Evolutionary conservation across 2,329 filamentous ascomycete genomes (phyloP), one percentile per base, ranked within the genome.

Genomic region (Rutstroemia sp.): DNA sequence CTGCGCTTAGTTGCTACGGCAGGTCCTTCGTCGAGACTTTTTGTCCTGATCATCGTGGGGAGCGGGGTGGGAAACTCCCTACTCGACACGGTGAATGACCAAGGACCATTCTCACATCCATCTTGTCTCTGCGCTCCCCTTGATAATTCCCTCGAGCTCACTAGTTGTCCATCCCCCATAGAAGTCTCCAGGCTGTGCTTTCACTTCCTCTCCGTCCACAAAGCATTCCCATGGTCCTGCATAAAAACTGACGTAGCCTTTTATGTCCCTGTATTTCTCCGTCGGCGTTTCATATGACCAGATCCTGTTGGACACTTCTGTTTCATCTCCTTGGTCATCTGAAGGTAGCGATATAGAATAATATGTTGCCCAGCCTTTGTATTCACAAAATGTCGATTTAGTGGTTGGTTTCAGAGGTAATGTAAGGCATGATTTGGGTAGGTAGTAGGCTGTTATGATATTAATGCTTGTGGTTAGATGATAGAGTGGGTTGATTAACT

Each of bases 141-240:
- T 78, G 30, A 77, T 71, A 37, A 66, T 74, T 30, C 80, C 78
- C 61, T 79, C 77, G 59, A 85, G 75, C 57, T 85, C 81, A 59
- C 75, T 77, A 49, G 80, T 84, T 59, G 81, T 78, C 81, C 82
- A 86, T 2, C 82, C 82, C 23, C 82, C 82, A 68, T 84, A 85
- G 61, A 83, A 85, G 62, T 85, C 81, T 7, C 80, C 80, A 16
- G 79, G 79, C 70, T 84, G 80, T 41, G 80, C 72, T 67, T 78
- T 72, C 19, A 83, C 82, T 64, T 74, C 74, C 67, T 85, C 81
- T 9, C 80, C 80, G 66, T 85, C 80, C 4, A 83, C 81, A 67
- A 74, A 81, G 63, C 81, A 85, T 57, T 82, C 77, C 81, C 80
- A 84, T 12, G 80, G 80, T 14, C 77, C 79, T 12, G 79, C 79